Conservation (phyloP, 2,329 filamentous ascomycete species). For the Diatrype stigma region DNA sequence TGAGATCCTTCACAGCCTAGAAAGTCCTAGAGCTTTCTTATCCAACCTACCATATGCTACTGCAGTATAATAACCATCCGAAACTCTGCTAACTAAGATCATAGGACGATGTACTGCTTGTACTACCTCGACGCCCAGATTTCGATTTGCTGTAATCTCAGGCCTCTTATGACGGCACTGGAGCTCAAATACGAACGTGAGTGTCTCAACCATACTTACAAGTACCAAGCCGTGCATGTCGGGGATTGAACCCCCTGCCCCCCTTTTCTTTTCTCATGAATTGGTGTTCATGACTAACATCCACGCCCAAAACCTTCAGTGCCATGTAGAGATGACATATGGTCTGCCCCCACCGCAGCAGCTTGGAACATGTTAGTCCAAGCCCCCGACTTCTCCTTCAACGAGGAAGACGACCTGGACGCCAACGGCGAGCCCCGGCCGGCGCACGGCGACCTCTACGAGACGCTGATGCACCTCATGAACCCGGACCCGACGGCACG, state of each 20-base stretch:
- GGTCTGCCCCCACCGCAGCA: slow-evolving; percentile 2
- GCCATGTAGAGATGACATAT: slow-evolving; percentile 6
- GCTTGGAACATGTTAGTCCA: slow-evolving; percentile 17
- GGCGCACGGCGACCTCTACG: slow-evolving; percentile 8
- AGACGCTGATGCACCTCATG: slow-evolving; percentile 8
- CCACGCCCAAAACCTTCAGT: background rate
- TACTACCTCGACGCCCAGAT: slow-evolving; percentile 9
- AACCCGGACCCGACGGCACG: slow-evolving; percentile 3
- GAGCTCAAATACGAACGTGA: slow-evolving; percentile 6
- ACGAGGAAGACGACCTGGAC: slow-evolving; percentile 9
- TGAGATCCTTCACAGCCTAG: background rate
- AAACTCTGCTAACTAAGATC: background rate
- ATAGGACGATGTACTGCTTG: slow-evolving; percentile 7
- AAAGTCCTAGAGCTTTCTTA: no score
- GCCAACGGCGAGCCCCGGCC: slow-evolving; percentile 7
- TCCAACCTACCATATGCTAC: no score
- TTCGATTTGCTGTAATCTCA: slow-evolving; percentile 4
- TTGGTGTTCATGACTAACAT: background rate
- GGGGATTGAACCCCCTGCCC: no score
- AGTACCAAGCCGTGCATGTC: no score
- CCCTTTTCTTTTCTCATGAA: no score
- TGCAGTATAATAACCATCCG: no score
- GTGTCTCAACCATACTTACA: no score
- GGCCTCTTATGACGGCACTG: slow-evolving; percentile 4
- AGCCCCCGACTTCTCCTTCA: slow-evolving; percentile 4